phyloP scores from a whole-genome alignment of 129 eudicot species.

The Scalesia atractyloides region DNA sequence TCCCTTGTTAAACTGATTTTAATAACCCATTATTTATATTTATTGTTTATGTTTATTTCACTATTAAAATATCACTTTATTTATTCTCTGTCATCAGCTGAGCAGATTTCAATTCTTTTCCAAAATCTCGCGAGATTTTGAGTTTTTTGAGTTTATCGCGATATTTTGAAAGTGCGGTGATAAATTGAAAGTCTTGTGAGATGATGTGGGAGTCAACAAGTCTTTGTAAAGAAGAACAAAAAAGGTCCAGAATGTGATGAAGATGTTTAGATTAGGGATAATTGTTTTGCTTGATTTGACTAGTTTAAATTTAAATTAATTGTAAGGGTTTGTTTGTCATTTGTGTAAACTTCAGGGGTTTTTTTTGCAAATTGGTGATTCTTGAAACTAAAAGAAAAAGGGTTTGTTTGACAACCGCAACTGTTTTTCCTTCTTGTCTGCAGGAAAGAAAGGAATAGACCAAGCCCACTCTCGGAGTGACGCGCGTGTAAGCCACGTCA shows the following conservation, averaged over 20 bases:
- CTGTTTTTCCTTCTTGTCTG: slow-evolving; percentile 48
- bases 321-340: neutral
- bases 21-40: slow-evolving; percentile 13
- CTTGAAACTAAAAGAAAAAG: slow-evolving; percentile 26
- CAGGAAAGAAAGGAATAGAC: slow-evolving; percentile 37
- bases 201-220: slow-evolving; percentile 12
- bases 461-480: slow-evolving; percentile 13
- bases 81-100: slow-evolving; percentile 57
- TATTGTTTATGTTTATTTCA: neutral
- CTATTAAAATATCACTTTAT: slow-evolving; percentile 44
- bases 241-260: slow-evolving; percentile 42
- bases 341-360: slow-evolving; percentile 8
- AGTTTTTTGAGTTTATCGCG: neutral
- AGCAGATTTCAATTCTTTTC: slow-evolving; percentile 23
- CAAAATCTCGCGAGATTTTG: slow-evolving; percentile 18
- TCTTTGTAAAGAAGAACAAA: slow-evolving; percentile 37
- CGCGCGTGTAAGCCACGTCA: slow-evolving; percentile 18
- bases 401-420: slow-evolving; percentile 38
- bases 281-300: slow-evolving; percentile 31
- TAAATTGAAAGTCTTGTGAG: neutral
- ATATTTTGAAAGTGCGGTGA: neutral
- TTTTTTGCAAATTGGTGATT: neutral
- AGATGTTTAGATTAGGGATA: slow-evolving; percentile 27
- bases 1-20: slow-evolving; percentile 33
- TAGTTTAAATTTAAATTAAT: neutral